A percentile compares a stretch with the other conserved stretches of the same genome.
Evolutionary conservation across 1,139 yeast species (phyloP).

Genomic region (Casaregolazyma suthepensis): DNA sequence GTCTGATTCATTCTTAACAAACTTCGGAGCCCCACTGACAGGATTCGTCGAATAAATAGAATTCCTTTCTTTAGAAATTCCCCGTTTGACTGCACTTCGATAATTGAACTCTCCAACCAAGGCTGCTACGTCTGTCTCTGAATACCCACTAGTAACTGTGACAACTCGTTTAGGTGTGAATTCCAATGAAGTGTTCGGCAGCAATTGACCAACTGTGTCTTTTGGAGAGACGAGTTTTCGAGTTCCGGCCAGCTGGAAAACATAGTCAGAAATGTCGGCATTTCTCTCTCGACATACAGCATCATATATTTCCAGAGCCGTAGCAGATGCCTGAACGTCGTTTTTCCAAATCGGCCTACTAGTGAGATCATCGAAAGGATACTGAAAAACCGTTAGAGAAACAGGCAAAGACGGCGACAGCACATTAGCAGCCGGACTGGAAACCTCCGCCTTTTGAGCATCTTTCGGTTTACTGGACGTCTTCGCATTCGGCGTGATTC

Average conservation of each 20-base stretch:
- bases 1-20: background rate
- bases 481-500: constrained; percentile 29
- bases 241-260: constrained; percentile 32
- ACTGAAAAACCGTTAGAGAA: constrained; percentile 26
- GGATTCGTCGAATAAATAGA: background rate
- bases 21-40: background rate
- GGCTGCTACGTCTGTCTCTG: constrained; percentile 8
- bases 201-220: constrained; percentile 18
- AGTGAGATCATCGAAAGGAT: constrained; percentile 32
- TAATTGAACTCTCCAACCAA: background rate
- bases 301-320: constrained; percentile 27
- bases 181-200: constrained; percentile 25
- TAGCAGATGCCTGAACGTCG: constrained; percentile 18
- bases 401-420: constrained; percentile 7
- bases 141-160: constrained; percentile 26
- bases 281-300: constrained; percentile 31
- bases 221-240: constrained; percentile 16
- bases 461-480: constrained; percentile 11
- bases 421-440: background rate
- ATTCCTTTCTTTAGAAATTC: background rate
- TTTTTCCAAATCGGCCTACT: constrained; percentile 30
- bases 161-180: constrained; percentile 28
- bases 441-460: background rate
- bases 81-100: background rate
- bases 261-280: constrained; percentile 32